Base-by-base conservation (phyloP, 306 rosid genomes). In the Cucumis cinereus region DNA sequence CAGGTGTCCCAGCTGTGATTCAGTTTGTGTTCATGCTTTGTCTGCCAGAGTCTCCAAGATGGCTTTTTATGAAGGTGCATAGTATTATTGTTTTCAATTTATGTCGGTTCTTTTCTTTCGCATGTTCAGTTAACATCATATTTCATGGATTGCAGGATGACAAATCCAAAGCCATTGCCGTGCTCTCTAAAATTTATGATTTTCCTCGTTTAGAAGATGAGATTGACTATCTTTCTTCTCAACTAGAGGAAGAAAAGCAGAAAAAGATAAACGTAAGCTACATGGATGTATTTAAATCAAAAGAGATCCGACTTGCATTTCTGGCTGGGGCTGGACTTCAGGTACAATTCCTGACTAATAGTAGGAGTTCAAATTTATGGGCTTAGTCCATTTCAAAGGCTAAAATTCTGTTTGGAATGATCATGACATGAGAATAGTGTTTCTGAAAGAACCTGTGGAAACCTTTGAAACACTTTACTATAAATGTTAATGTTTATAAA, bases 21-120 rank as follows among this genome's bases (percentile, higher is more conserved):
- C 98, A 91, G 81, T 93, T 93, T 78, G 28, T 36, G 72, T 89
- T 87, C 77, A 93, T 93, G 97, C 85, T 93, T 19, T 88, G 19
- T 76, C 80, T 93, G 16, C 98, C 98, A 5, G 97, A 93, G 80
- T 93, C 98, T 61, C 98, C 98, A 2, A 83, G 93, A 76, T 93
- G 98, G 98, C 98, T 93, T 76, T 88, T 89, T 81, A 86, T 86
- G 78, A 87, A 88, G 90, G 97, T 88, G 64, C 50, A 8, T 19
- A 16, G 17, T 28, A 3, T 36, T 19, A 43, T 58, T 41, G 12
- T 14, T 23, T 24, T 70, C 24, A 70, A 70, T 43, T 69, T 74
- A 10, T 12, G 22, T 75, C 26, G 6, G 6, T 23, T 55, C 6
- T 22, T 74, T 26, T 30, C 33, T 57, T 33, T 62, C 57, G 4